Percentiles rank a stretch among this genome's conserved stretches.
Conservation (phyloP, 2,329 filamentous ascomycete species). For the Dryadomyces quercivorus region DNA sequence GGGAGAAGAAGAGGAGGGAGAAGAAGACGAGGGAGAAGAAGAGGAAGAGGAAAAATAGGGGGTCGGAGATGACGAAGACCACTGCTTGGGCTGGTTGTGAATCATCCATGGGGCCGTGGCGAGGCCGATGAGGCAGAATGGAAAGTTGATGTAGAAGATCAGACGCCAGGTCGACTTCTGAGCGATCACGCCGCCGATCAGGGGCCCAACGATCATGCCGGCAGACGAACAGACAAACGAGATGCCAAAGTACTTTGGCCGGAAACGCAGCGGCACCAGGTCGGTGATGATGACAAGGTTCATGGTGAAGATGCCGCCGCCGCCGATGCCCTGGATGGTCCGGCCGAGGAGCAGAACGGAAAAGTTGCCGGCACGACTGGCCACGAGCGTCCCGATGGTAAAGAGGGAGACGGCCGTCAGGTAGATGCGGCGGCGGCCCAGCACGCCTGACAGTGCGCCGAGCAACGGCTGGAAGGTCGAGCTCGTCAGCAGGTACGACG, state of each 20-base stretch:
- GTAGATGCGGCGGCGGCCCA: constrained; percentile 4
- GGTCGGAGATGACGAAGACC: no score
- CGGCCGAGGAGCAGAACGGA: constrained; percentile 21
- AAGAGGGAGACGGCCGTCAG: constrained; percentile 9
- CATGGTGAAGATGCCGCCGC: constrained; percentile 22
- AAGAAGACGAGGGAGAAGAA: no score
- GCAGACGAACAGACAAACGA: constrained; percentile 11
- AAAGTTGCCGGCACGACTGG: constrained; percentile 17
- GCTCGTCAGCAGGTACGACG: background rate
- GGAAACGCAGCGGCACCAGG: constrained; percentile 15
- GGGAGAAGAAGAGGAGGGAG: no score
- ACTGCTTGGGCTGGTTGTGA: constrained; percentile 18
- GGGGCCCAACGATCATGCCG: constrained; percentile 14
- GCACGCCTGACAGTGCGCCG: background rate
- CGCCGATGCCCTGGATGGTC: constrained; percentile 23
- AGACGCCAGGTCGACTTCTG: constrained; percentile 15
- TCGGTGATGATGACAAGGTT: constrained; percentile 23
- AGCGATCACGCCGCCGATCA: constrained; percentile 14
- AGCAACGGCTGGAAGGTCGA: background rate
- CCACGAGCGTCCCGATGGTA: constrained; percentile 17
- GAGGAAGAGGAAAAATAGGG: constrained; percentile 13
- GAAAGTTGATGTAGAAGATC: constrained; percentile 33
- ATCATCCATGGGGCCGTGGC: constrained; percentile 5
- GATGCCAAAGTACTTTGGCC: constrained; percentile 13
- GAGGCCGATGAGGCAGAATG: constrained; percentile 18